Evolutionary conservation across 805 yeast genomes (phyloP).

Genomic region (Candida easanensis): DNA sequence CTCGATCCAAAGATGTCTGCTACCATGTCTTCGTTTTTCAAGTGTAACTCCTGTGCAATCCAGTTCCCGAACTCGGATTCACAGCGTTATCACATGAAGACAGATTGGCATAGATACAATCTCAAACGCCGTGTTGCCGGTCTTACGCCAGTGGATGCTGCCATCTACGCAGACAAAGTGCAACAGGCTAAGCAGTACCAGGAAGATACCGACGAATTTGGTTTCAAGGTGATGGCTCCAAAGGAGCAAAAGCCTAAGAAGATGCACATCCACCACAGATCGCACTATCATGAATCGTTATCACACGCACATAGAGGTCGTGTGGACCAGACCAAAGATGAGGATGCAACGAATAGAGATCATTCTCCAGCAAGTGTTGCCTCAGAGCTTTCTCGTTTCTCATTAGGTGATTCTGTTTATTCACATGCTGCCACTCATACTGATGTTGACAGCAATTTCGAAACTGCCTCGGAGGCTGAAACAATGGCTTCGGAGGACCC

Average conservation of each 20-base stretch:
- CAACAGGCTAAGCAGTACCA: slow-evolving; percentile 33
- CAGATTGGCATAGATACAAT: slow-evolving; percentile 98
- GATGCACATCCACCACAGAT: slow-evolving; percentile 14
- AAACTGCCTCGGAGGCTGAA: slow-evolving; percentile 50
- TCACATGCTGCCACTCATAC: slow-evolving; percentile 34
- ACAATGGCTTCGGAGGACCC: slow-evolving; percentile 34
- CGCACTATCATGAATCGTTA: slow-evolving; percentile 6
- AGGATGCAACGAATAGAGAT: slow-evolving; percentile 28
- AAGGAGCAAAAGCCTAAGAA: slow-evolving; percentile 15
- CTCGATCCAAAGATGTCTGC: background rate
- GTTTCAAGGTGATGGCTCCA: slow-evolving; percentile 33
- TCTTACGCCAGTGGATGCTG: slow-evolving; percentile 69
- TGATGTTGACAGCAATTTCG: slow-evolving; percentile 34
- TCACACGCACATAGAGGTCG: slow-evolving; percentile 28
- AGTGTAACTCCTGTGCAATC: slow-evolving; percentile 88
- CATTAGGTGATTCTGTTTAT: slow-evolving; percentile 45
- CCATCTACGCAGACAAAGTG: slow-evolving; percentile 37
- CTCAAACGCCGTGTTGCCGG: slow-evolving; percentile 89
- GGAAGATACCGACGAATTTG: slow-evolving; percentile 38
- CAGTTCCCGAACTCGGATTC: slow-evolving; percentile 77
- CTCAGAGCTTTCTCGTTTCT: slow-evolving; percentile 54
- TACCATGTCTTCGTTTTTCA: slow-evolving; percentile 37
- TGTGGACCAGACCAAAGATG: slow-evolving; percentile 5
- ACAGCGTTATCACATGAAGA: slow-evolving; percentile 92
- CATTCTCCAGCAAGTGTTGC: slow-evolving; percentile 50